Conservation (phyloP, 2,329 filamentous ascomycete species). For the Microsporum audouinii region DNA sequence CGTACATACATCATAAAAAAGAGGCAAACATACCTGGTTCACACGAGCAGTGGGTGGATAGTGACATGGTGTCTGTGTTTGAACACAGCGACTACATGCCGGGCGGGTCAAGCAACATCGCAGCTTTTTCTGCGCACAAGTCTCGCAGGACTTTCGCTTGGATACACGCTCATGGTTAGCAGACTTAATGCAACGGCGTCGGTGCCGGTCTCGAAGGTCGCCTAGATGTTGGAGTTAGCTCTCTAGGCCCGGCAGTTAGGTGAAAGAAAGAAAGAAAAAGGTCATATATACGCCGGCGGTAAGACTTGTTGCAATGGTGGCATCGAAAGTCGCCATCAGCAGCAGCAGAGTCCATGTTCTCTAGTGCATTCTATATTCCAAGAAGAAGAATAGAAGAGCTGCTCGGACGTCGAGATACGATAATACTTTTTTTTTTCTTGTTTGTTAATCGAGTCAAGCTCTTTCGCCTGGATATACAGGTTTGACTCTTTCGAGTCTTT, state of each 20-base stretch:
- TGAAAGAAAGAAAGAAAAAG: not conserved
- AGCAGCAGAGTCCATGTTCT: not conserved
- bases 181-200: not conserved
- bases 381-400: not conserved
- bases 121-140: conserved; percentile 2
- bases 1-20: not conserved
- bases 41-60: not conserved
- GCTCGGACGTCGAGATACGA: not conserved
- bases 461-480: not conserved
- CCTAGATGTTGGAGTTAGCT: not conserved
- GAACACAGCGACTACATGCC: conserved; percentile 3
- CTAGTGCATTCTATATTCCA: not conserved
- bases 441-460: not conserved
- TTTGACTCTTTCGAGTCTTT: not conserved
- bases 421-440: not conserved
- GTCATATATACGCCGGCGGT: not conserved
- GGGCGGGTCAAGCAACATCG: conserved; percentile 1
- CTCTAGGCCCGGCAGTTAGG: not conserved
- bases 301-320: not conserved
- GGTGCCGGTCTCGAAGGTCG: conserved; percentile 2
- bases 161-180: not conserved
- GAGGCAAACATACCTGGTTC: not conserved
- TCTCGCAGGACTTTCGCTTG: not conserved
- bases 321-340: not conserved
- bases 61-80: not conserved